Percentiles rank a stretch among this genome's conserved stretches.
phyloP scores from a whole-genome alignment of 1,284 basidiomycete species.

The Austroboletus rostrupii region DNA sequence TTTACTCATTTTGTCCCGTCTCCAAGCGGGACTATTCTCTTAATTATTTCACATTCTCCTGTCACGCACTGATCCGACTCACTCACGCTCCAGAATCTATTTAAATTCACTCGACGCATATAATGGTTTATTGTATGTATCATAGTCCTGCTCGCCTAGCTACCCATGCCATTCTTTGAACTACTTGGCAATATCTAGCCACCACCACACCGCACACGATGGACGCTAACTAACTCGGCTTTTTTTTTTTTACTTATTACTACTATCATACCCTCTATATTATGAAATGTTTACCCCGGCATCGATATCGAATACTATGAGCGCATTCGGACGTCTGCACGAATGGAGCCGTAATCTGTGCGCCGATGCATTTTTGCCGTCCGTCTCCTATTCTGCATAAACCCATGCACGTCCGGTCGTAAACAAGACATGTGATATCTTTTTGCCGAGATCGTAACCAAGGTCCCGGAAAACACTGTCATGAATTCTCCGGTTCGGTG shows the following conservation, averaged over 20 bases:
- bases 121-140: constrained; percentile 3
- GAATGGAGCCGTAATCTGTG: not conserved
- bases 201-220: not conserved
- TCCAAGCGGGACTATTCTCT: not conserved
- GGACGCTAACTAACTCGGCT: not conserved
- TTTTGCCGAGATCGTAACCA: too few species aligned
- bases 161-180: not conserved
- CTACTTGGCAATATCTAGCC: not conserved
- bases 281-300: not conserved
- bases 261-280: not conserved
- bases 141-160: not conserved
- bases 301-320: not conserved
- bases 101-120: not conserved
- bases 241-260: not conserved
- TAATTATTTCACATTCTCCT: not conserved
- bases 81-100: not conserved
- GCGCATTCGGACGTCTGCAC: not conserved
- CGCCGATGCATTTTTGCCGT: too few species aligned
- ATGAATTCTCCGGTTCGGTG: too few species aligned
- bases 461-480: too few species aligned
- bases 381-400: too few species aligned
- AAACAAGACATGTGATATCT: too few species aligned
- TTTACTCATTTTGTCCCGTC: not conserved
- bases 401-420: too few species aligned
- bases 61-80: not conserved